Conservation (phyloP, 2,329 filamentous ascomycete species). For the Trichoderma lentiforme region DNA sequence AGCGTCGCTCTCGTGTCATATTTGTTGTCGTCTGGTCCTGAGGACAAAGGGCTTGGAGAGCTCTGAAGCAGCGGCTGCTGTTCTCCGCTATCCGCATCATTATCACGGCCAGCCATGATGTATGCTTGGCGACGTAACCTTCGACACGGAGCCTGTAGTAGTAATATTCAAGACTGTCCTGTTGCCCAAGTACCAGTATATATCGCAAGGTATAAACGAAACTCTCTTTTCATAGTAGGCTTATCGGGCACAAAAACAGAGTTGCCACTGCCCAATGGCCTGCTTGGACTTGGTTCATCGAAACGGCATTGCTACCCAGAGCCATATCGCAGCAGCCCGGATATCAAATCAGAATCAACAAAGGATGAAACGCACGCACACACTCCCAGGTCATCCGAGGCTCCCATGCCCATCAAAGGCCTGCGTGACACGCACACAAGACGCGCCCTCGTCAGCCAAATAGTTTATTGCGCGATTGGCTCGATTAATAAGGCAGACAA, state of each 20-base stretch:
- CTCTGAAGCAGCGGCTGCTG: constrained; percentile 8
- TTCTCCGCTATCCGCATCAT: neutral
- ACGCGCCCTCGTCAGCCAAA: constrained; percentile 18
- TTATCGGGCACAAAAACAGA: constrained; percentile 1
- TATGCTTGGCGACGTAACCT: neutral
- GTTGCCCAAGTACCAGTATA: neutral
- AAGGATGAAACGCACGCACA: neutral
- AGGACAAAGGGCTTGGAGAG: neutral
- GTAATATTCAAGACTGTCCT: neutral
- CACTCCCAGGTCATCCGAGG: constrained; percentile 4
- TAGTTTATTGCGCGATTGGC: constrained; percentile 18
- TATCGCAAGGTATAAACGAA: neutral
- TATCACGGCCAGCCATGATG: constrained; percentile 14
- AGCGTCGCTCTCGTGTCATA: neutral
- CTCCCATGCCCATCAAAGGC: neutral
- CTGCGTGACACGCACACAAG: constrained; percentile 14
- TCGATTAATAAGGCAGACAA: constrained; percentile 14
- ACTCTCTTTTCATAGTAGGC: neutral
- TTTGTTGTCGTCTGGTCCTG: constrained; percentile 2
- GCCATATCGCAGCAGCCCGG: constrained; percentile 2
- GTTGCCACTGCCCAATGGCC: neutral
- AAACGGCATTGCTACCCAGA: constrained; percentile 10
- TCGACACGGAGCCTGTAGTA: too few species aligned
- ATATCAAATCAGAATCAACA: neutral
- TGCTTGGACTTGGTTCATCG: neutral